These are phyloP conservation scores for Lanmaoa rubissima DNA, from an alignment of 768 basidiomycete species.

Conservation along the genomic window DNA sequence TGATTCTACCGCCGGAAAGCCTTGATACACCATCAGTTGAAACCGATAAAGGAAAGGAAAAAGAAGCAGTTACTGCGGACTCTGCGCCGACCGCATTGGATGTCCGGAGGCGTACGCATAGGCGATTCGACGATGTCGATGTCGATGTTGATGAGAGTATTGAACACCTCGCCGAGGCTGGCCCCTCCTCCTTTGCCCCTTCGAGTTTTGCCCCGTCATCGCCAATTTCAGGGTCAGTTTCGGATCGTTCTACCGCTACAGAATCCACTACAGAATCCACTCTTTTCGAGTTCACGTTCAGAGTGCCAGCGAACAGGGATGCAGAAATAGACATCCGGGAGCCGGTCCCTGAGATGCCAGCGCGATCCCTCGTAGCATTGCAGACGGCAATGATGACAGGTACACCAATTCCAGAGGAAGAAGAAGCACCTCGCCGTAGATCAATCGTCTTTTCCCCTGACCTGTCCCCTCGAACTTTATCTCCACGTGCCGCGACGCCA, in stretches of 20 bases:
- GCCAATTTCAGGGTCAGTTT: not conserved
- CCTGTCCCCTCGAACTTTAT: constrained; percentile 13
- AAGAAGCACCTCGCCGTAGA: constrained; percentile 18
- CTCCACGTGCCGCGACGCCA: constrained; percentile 12
- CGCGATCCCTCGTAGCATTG: constrained; percentile 23
- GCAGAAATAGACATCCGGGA: constrained; percentile 25
- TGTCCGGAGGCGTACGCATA: constrained; percentile 19
- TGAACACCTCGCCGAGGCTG: not conserved
- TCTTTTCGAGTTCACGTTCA: constrained; percentile 29
- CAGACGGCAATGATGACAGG: constrained; percentile 26
- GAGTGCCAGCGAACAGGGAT: not conserved
- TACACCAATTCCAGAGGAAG: constrained; percentile 22
- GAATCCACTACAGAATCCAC: constrained; percentile 8
- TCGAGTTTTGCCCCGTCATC: not conserved
- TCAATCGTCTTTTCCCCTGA: constrained; percentile 25
- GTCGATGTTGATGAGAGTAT: constrained; percentile 7
- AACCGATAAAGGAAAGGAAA: constrained; percentile 28
- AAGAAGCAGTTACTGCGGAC: constrained; percentile 6
- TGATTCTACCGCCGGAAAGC: not conserved
- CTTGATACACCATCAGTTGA: not conserved
- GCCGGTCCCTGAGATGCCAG: constrained; percentile 27
- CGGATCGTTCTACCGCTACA: constrained; percentile 9
- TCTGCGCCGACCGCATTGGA: constrained; percentile 1
- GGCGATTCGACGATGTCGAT: constrained; percentile 14
- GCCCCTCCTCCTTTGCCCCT: constrained; percentile 5